Conservation (phyloP, 1,284 basidiomycete genomes). For the Inonotus hispidus region DNA sequence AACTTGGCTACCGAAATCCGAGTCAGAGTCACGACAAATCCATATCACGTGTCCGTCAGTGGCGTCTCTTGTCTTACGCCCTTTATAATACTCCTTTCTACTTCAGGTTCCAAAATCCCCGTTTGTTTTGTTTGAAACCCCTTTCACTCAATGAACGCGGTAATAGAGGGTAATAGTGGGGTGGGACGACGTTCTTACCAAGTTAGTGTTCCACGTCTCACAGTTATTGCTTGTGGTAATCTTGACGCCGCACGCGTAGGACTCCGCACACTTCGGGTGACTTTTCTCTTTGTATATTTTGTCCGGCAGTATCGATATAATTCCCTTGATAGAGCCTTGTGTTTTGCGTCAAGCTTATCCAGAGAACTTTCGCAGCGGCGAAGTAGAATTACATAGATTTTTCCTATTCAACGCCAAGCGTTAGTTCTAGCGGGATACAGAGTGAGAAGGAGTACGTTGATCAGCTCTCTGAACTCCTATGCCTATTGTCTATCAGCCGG, state of each 20-base stretch:
- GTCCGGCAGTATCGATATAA: constrained; percentile 67
- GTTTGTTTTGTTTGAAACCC: too few relatives aligned
- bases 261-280: constrained; percentile 79
- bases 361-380: constrained; percentile 75
- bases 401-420: background rate
- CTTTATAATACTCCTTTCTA: too few relatives aligned
- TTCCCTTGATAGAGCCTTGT: constrained; percentile 80
- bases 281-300: constrained; percentile 72
- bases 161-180: too few relatives aligned
- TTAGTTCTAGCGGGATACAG: background rate
- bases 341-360: constrained; percentile 81
- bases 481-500: background rate
- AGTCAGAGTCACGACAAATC: too few relatives aligned
- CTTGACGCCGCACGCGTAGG: constrained; percentile 3
- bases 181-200: background rate
- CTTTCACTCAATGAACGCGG: too few relatives aligned
- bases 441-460: background rate
- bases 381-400: constrained; percentile 88
- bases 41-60: too few relatives aligned
- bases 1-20: too few relatives aligned
- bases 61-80: too few relatives aligned
- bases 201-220: background rate
- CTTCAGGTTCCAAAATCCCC: too few relatives aligned
- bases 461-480: background rate
- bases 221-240: background rate